These are phyloP conservation scores for Giardia duodenalis DNA, from an alignment of 208 protist genomes.

Conservation along the genomic window DNA sequence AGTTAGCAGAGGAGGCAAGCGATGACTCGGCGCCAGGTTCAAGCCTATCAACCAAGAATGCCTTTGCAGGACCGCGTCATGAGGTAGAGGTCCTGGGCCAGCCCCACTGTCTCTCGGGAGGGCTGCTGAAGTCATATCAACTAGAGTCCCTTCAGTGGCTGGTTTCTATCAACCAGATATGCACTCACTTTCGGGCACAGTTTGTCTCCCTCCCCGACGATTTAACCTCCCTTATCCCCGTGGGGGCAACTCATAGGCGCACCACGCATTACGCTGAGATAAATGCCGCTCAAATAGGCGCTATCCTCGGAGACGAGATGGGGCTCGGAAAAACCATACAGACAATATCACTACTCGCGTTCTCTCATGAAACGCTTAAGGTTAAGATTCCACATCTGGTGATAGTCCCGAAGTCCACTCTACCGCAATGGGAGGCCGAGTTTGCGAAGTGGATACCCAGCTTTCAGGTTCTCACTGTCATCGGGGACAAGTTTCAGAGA, in stretches of 20 bases:
- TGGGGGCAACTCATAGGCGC: neutral
- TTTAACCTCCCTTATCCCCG: neutral
- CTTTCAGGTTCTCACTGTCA: slow-evolving; percentile 69
- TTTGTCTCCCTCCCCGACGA: neutral
- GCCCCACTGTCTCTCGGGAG: neutral
- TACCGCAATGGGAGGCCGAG: slow-evolving; percentile 90
- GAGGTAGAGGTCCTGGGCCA: neutral
- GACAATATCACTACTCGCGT: slow-evolving; percentile 17
- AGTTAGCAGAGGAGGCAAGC: too few species aligned
- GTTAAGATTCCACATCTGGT: slow-evolving; percentile 42
- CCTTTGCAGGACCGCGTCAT: too few species aligned
- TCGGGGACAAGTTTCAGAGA: slow-evolving; percentile 69
- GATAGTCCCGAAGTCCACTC: slow-evolving; percentile 59
- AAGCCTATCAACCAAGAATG: too few species aligned
- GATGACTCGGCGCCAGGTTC: too few species aligned
- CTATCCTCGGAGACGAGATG: slow-evolving; percentile 97
- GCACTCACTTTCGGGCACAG: neutral
- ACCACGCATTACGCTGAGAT: neutral
- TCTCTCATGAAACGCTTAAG: neutral
- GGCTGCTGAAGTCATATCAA: neutral
- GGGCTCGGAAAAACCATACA: slow-evolving; percentile 60
- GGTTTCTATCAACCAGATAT: neutral
- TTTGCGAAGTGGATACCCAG: slow-evolving; percentile 77
- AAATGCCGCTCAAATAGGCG: slow-evolving; percentile 43
- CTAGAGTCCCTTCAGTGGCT: neutral